Conservation (phyloP, 1,139 yeast species). For the Pichia inconspicua region DNA sequence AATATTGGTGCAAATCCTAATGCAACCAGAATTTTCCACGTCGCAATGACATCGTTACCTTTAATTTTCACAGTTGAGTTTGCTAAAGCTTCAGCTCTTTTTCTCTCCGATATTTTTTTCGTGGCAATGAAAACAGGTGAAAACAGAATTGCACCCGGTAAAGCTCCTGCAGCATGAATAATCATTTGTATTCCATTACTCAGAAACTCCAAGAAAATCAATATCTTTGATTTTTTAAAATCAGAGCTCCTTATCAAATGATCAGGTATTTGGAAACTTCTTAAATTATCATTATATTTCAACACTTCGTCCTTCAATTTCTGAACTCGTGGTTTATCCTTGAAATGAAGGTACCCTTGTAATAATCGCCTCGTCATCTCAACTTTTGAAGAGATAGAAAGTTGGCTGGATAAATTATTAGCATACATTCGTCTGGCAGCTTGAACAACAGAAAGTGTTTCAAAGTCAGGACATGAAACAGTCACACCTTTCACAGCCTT, state of each 20-base stretch:
- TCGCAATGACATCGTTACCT: slow-evolving; percentile 89
- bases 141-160: slow-evolving; percentile 81
- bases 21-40: slow-evolving; percentile 89
- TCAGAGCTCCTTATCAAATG: slow-evolving; percentile 72
- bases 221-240: slow-evolving; percentile 33
- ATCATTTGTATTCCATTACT: slow-evolving; percentile 48
- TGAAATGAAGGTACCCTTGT: slow-evolving; percentile 66
- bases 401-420: slow-evolving; percentile 55
- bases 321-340: slow-evolving; percentile 63
- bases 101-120: slow-evolving; percentile 58
- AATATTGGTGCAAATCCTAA: slow-evolving; percentile 84
- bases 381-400: slow-evolving; percentile 76
- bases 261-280: slow-evolving; percentile 71
- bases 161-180: slow-evolving; percentile 50
- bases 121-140: slow-evolving; percentile 84
- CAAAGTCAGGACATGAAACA: slow-evolving; percentile 87
- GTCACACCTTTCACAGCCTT: slow-evolving; percentile 82
- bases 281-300: slow-evolving; percentile 59
- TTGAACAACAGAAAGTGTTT: slow-evolving; percentile 84
- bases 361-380: slow-evolving; percentile 86
- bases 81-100: slow-evolving; percentile 77
- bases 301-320: slow-evolving; percentile 54
- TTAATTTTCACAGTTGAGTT: slow-evolving; percentile 81
- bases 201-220: slow-evolving; percentile 39
- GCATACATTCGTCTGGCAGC: slow-evolving; percentile 88